Evolutionary conservation across 495 filamentous ascomycete species (phyloP), one percentile per base, ranked within the genome.

Genomic region (Aspergillus carlsbadensis): DNA sequence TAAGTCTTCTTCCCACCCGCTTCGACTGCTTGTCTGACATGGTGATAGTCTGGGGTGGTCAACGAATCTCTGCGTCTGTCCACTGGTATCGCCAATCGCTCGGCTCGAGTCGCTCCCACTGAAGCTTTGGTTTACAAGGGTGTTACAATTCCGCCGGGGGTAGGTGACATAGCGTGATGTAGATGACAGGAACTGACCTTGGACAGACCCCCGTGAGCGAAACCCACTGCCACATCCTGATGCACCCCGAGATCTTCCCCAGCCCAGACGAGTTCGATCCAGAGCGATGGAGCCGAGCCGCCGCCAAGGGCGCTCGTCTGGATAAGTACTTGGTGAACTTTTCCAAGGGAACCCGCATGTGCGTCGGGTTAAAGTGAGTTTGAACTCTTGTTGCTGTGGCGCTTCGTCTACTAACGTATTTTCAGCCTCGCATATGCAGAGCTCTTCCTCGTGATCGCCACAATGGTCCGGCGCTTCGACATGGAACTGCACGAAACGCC

Each of bases 341-440:
- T 20, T n/a, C 54, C 24, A 73, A 67, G 35, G 69, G 69, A 6
- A 63, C 60, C 24, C 35, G 69, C 3, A 13, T 42, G 33, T 71
- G 67, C 48, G 29, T 70, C 11, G 69, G 67, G 0, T 60, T 67
- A 18, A 69, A 71, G 65, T 65, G 52, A 33, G 65, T 46, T n/a
- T 59, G 50, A 65, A 49, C 21, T 24, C 24, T 37, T 37, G 7
- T n/a, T 29, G 31, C 2, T 29, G 15, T 14, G 14, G 10, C 17
- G 1, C 11, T 10, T n/a, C 0, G 17, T 10, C 24, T 40, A 13
- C 35, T 21, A 33, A 31, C 6, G 15, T 15, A 20, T 31, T 15
- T 46, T 21, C 34, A 78, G 72, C 44, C 53, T 78, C n/a, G 78
- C 77, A 0, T 74, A 69, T 41, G 72, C 75, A 7, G 74, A 78